phyloP scores from a whole-genome alignment of 2,329 filamentous ascomycete species.

The Fusarium bactridioides region DNA sequence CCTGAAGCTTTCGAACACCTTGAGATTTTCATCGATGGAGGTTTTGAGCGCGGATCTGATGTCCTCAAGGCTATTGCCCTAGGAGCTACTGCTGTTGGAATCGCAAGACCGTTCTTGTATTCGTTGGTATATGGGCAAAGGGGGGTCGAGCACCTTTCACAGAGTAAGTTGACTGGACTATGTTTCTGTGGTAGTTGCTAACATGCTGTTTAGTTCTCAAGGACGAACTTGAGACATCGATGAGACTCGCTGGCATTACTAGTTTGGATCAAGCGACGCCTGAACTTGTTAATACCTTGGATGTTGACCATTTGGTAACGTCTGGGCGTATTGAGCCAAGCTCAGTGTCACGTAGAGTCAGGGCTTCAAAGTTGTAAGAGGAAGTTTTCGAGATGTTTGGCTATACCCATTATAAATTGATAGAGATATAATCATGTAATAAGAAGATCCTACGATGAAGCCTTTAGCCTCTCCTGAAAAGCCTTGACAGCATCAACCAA shows the following conservation, averaged over 20 bases:
- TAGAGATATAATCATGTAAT: conserved; percentile 6
- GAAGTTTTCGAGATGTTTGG: not conserved
- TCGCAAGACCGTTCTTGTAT: conserved; percentile 62
- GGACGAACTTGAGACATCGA: conserved; percentile 44
- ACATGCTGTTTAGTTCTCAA: conserved; percentile 35
- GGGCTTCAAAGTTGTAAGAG: conserved; percentile 29
- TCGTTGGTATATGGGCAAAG: conserved; percentile 62
- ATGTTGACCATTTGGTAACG: conserved; percentile 43
- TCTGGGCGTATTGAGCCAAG: conserved; percentile 22
- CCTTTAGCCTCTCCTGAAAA: conserved; percentile 34
- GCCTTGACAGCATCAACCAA: conserved; percentile 46
- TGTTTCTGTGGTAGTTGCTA: not conserved
- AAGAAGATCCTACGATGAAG: not conserved
- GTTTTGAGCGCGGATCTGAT: conserved; percentile 61
- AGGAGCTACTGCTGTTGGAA: conserved; percentile 61
- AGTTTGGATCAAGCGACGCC: conserved; percentile 41
- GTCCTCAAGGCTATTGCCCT: conserved; percentile 62
- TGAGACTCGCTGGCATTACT: conserved; percentile 43
- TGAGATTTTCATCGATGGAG: conserved; percentile 63
- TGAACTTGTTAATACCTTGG: conserved; percentile 44
- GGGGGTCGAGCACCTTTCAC: conserved; percentile 61
- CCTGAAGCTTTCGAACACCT: conserved; percentile 58
- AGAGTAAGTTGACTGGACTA: conserved; percentile 53
- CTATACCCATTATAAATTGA: not conserved
- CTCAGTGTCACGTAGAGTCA: not conserved